Base-by-base conservation (phyloP, 2,329 filamentous ascomycete genomes). In the Pseudogymnoascus sp. region DNA sequence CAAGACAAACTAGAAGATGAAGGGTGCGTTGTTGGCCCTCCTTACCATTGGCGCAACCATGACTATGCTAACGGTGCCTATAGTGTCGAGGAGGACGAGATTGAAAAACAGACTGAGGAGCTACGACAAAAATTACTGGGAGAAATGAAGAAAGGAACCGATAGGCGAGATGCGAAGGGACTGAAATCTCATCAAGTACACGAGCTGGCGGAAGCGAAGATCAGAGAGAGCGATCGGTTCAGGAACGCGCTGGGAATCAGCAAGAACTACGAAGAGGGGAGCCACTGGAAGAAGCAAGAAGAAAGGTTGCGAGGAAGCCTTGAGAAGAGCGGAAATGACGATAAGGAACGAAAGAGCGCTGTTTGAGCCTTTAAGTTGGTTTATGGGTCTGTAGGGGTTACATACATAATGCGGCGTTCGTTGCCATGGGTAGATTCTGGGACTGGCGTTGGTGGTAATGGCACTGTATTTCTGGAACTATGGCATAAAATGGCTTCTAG, bases 181-280 rank as follows among this genome's bases (percentile, higher is more conserved):
- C 80, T 97, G 64, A 99, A 97, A 75, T 80, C 85, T 65, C 91
- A 97, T 74, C 90, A 97, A 74, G 91, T 97, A 18, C 94, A 99
- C 76, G 94, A 97, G 75, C 80, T 96, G 72, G 94, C 94, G 15
- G 89, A 94, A 69, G 94, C 92, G 62, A 99, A 99, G 81, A 92
- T 95, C 66, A 88, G 90, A 72, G 94, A 99, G 79, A 96, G 88
- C 73, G 92, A 97, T 75, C 82, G 89, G 67, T 76, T 99, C 71
- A 79, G 92, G 65, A 89, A 80, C 73, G 94, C 94, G 6, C 78
- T 99, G 65, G 92, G 91, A 57, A 95, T 97, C 68, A 85, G 85
- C 70, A 86, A 86, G 70, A 82, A 92, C 71, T 94, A 94, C 68
- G 85, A 92, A 70, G 90, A 95, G 72, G 91, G 90, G 5, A 82